Conservation (phyloP, 805 yeast genomes). For the Martiniozyma abietophila region DNA sequence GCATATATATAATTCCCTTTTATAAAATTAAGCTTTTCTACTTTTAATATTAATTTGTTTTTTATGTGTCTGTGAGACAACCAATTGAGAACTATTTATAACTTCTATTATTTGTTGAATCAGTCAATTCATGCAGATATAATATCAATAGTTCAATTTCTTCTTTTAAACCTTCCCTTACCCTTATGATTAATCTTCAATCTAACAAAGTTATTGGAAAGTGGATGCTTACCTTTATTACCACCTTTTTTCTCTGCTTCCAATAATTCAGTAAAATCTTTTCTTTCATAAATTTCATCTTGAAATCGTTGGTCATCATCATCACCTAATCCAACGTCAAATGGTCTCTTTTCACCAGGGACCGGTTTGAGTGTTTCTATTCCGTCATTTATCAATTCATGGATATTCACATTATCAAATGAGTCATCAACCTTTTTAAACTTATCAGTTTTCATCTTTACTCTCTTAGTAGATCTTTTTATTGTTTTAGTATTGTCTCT, state of each 20-base stretch:
- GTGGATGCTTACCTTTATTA: conserved; percentile 18
- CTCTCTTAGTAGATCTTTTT: conserved; percentile 43
- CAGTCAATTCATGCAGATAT: neutral
- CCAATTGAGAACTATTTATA: too few species aligned
- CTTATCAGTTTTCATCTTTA: conserved; percentile 36
- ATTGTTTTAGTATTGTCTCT: conserved; percentile 34
- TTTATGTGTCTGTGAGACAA: too few species aligned
- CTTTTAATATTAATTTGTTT: neutral
- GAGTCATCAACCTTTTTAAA: conserved; percentile 21
- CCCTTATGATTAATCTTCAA: conserved; percentile 25
- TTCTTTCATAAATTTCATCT: conserved; percentile 14
- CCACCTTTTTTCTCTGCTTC: conserved; percentile 14
- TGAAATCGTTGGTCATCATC: too few species aligned
- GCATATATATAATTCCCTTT: too few species aligned
- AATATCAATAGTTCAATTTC: conserved; percentile 10
- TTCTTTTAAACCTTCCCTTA: conserved; percentile 17
- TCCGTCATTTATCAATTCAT: conserved; percentile 28
- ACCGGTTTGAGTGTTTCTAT: too few species aligned
- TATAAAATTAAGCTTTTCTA: neutral
- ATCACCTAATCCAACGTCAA: too few species aligned
- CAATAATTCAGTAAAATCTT: conserved; percentile 12
- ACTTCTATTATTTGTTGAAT: too few species aligned
- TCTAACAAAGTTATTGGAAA: conserved; percentile 28
- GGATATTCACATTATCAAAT: conserved; percentile 32
- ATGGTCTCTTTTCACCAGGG: too few species aligned